Evolutionary conservation across 805 yeast species (phyloP).

Genomic region (Jamesozyma jinghongensis): DNA sequence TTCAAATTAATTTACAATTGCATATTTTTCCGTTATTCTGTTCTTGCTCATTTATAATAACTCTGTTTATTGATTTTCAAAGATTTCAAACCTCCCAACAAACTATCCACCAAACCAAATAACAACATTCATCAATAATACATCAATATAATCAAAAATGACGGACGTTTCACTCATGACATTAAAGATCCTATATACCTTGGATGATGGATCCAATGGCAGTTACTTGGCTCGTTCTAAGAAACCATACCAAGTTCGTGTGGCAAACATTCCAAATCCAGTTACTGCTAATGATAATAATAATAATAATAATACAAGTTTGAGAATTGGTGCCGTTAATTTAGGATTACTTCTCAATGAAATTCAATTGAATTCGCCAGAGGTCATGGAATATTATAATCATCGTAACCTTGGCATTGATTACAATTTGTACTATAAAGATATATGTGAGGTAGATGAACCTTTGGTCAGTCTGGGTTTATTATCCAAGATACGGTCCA

Average conservation of each 20-base stretch:
- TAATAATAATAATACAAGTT: not conserved
- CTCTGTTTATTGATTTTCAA: too few relatives aligned
- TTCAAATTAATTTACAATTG: not conserved
- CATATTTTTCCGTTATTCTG: not conserved
- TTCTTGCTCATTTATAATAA: not conserved
- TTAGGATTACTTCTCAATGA: constrained; percentile 22
- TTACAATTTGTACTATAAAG: constrained; percentile 29
- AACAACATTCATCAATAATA: not conserved
- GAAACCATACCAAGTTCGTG: constrained; percentile 20
- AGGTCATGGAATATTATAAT: constrained; percentile 17
- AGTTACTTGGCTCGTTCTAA: constrained; percentile 28
- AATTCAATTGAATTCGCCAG: constrained; percentile 28
- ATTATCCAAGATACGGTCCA: constrained; percentile 25
- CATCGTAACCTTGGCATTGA: constrained; percentile 14
- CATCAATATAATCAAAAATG: constrained; percentile 8
- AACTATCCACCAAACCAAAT: not conserved
- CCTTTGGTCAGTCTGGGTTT: constrained; percentile 31
- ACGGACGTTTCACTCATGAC: constrained; percentile 21
- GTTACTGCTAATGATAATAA: constrained; percentile 7
- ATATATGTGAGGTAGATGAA: constrained; percentile 29
- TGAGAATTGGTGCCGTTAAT: constrained; percentile 26
- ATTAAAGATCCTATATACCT: constrained; percentile 28
- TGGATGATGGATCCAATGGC: constrained; percentile 22
- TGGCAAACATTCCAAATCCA: constrained; percentile 22
- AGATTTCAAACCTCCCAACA: too few relatives aligned